Evolutionary conservation across 2,329 filamentous ascomycete species (phyloP).

Genomic region (Rhynchosporium secalis): DNA sequence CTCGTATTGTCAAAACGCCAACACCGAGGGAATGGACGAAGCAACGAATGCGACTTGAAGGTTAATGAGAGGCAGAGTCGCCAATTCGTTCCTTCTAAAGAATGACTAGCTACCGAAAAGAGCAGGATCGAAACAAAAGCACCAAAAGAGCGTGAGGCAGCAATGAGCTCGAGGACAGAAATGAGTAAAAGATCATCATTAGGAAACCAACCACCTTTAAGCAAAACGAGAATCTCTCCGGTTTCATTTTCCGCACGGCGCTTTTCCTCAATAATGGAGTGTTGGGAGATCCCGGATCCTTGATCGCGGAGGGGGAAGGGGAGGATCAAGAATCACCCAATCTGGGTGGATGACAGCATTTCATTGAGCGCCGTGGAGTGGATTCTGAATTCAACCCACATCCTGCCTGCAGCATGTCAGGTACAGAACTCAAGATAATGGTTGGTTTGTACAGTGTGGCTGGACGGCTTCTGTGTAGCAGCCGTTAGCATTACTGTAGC

Average conservation of each 20-base stretch:
- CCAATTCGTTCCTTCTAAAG: neutral
- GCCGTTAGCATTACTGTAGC: neutral
- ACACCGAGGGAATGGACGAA: neutral
- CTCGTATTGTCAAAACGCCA: slow-evolving; percentile 2
- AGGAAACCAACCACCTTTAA: neutral
- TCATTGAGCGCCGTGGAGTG: slow-evolving; percentile 1
- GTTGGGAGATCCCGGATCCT: slow-evolving; percentile 3
- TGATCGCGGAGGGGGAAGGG: slow-evolving; percentile 2
- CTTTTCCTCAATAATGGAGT: neutral
- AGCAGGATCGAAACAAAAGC: slow-evolving; percentile 7
- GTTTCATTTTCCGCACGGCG: slow-evolving; percentile 1
- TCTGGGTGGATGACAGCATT: slow-evolving; percentile 2
- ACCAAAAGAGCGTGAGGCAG: neutral
- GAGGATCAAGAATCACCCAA: neutral
- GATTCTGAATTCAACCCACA: neutral
- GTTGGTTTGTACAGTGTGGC: neutral
- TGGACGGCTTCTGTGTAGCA: slow-evolving; percentile 1
- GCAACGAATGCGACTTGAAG: neutral
- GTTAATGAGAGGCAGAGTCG: slow-evolving; percentile 5
- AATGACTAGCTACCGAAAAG: neutral
- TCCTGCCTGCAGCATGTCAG: slow-evolving; percentile 9
- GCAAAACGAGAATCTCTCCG: slow-evolving; percentile 1
- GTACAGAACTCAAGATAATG: neutral
- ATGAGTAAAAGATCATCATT: neutral
- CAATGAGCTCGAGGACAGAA: neutral